Base-by-base conservation (phyloP, 2,329 filamentous ascomycete genomes). In the Tympanopsis confertula region DNA sequence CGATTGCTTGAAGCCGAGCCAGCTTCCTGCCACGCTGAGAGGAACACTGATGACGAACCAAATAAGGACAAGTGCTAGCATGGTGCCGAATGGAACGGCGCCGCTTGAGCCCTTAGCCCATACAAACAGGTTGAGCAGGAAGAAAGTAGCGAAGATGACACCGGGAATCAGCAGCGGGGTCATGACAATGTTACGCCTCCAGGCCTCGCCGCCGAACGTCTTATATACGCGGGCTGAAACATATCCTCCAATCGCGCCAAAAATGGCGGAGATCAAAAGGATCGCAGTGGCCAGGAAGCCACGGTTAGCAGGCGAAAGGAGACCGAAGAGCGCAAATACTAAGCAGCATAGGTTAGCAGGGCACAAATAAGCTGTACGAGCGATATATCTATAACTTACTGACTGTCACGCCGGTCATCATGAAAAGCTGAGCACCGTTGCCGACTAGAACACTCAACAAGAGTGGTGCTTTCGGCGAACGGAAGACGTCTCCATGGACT, bases 11-110 rank as follows among this genome's bases (percentile, higher is more conserved):
- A 96, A 96, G 20, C 87, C 91, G 32, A 96, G 58, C 87, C 88
- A 98, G 33, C 86, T 94, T 38, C 91, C 91, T 5, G 78, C 80
- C 42, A 94, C 74, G 19, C 87, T 94, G 32, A 96, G 71, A 5
- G 91, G 91, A 2, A 96, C 82, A 26, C 86, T 94, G 56, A 98
- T 94, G 53, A 95, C 56, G 61, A 98, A 98, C 91, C 91, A 98
- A 53, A 98, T 95, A 45, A 74, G 71, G 35, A 98, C 72, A 41
- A 96, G 79, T 39, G 94, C 83, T 32, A 98, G 70, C 91, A 98
- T 98, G 7, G 91, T 98, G 2, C 83, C 86, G 54, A 98, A 93
- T 0, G 91, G 91, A 2, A 98, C 91, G 5, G 91, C 91, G 18
- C 91, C 91, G 18, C 86, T 93, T 2, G 89, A 93, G 40, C 81